Percentiles rank a stretch among this genome's conserved stretches.
These are phyloP conservation scores for Metschnikowia amazonensis DNA, from an alignment of 805 yeast genomes.

Conservation along the genomic window DNA sequence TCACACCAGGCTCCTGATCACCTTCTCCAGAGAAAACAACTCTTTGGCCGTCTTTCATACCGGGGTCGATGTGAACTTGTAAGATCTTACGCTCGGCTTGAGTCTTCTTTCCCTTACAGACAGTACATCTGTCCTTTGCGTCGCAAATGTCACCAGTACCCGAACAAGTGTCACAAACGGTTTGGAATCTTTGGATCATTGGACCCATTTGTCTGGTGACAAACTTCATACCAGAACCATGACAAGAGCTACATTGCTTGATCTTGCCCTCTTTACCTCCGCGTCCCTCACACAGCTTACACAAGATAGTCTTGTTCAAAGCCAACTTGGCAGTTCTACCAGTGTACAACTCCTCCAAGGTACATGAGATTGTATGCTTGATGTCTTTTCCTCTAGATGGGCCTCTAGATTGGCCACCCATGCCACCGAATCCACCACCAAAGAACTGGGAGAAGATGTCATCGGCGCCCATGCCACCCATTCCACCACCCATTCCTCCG, in stretches of 20 bases:
- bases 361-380: constrained; percentile 78
- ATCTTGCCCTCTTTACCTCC: constrained; percentile 95
- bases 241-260: constrained; percentile 80
- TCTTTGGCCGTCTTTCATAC: constrained; percentile 93
- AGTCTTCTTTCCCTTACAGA: constrained; percentile 87
- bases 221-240: constrained; percentile 87
- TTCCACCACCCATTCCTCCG: constrained; percentile 33
- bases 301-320: constrained; percentile 82
- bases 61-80: constrained; percentile 93
- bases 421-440: constrained; percentile 57
- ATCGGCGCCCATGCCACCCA: constrained; percentile 60
- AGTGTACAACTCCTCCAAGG: constrained; percentile 89
- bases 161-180: constrained; percentile 85
- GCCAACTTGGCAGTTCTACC: constrained; percentile 95
- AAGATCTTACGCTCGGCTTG: constrained; percentile 83
- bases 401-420: constrained; percentile 65
- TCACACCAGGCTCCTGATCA: constrained; percentile 91
- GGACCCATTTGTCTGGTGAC: constrained; percentile 99
- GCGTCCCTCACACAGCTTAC: constrained; percentile 86
- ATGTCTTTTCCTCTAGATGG: constrained; percentile 90
- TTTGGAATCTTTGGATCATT: constrained; percentile 96
- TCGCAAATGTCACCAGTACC: constrained; percentile 90
- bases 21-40: constrained; percentile 93
- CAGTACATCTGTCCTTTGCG: constrained; percentile 82
- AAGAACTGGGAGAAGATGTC: constrained; percentile 80